Percentiles rank a stretch among this genome's conserved stretches.
Evolutionary conservation across 306 rosid genomes (phyloP).

Genomic region (Castanea mollissima): DNA sequence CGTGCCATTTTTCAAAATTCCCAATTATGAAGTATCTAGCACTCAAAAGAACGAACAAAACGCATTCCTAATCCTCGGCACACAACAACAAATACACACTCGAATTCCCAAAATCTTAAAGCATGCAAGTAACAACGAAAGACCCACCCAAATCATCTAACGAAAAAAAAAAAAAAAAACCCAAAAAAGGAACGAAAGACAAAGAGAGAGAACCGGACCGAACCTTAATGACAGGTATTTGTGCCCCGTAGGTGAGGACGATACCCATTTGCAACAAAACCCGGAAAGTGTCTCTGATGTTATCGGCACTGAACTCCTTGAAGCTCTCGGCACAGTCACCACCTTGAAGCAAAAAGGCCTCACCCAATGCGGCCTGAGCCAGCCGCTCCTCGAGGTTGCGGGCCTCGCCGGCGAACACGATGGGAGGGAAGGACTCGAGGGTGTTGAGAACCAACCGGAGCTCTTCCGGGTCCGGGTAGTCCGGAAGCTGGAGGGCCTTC

Average conservation of each 20-base stretch:
- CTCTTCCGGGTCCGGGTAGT: constrained; percentile 35
- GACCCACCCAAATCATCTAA: neutral
- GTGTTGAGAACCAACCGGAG: constrained; percentile 29
- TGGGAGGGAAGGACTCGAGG: constrained; percentile 38
- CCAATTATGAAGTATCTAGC: too few species aligned
- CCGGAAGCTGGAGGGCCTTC: constrained; percentile 39
- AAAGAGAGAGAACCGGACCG: neutral
- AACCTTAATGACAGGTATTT: constrained; percentile 41
- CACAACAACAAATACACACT: neutral
- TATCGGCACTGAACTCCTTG: constrained; percentile 66
- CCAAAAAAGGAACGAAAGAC: neutral
- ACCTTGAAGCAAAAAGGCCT: constrained; percentile 44
- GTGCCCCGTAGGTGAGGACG: constrained; percentile 35
- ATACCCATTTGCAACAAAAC: constrained; percentile 42
- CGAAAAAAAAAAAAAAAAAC: neutral
- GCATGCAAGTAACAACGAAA: neutral
- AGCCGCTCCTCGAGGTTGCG: constrained; percentile 35
- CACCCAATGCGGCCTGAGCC: constrained; percentile 40
- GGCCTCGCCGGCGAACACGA: constrained; percentile 46
- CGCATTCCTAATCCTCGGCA: neutral
- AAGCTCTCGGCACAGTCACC: constrained; percentile 79
- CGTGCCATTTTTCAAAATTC: neutral
- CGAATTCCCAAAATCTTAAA: neutral
- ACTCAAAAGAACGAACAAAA: too few species aligned
- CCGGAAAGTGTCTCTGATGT: constrained; percentile 37